Base-by-base conservation (phyloP, 169 alveolate species). In the Theileria annulata region DNA sequence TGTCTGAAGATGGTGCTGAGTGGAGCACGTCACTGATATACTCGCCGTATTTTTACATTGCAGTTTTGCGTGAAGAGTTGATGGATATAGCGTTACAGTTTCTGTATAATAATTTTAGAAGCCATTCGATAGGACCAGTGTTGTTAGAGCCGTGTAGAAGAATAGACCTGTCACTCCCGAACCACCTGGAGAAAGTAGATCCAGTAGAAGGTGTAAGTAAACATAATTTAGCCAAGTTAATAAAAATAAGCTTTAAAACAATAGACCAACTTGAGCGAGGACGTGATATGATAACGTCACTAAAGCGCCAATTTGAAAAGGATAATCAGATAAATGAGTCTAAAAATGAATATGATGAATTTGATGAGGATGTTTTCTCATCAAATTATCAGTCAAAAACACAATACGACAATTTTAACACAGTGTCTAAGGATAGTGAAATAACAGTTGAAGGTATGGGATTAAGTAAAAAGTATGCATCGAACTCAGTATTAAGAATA, bases 401-500 rank as follows among this genome's bases (percentile, higher is more conserved):
- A 17, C 54, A 25, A 58, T 28, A 37, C 35, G 86, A 23, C 28
- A 21, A 13, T 13, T 64, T n/a, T 31, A 75, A 48, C 56, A 28
- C 77, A 12, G 37, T 49, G 63, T 25, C 69, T 79, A 31, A 31
- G 75, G 30, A 54, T 31, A 37, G 0, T 10, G 19, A 67, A 49
- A 25, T 72, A 1, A 6, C 77, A 13, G 51, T 75, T 10, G 33
- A 69, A 12, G 85, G 79, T 28, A 85, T 73, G 42, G 69, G 78
- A 59, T 82, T 85, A 60, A 73, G 51, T 56, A 84, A 86, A 42
- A 90, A 80, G 31, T 58, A 80, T 68, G 85, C 87, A 63, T 82
- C 71, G 62, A 87, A 84, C 66, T 94, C 94, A 84, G 85, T 89
- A 30, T 58, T 95, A 63, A 93, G 91, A 60, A 91, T 91, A 42